phyloP scores from a whole-genome alignment of 306 rosid species.

The Argentina anserina region DNA sequence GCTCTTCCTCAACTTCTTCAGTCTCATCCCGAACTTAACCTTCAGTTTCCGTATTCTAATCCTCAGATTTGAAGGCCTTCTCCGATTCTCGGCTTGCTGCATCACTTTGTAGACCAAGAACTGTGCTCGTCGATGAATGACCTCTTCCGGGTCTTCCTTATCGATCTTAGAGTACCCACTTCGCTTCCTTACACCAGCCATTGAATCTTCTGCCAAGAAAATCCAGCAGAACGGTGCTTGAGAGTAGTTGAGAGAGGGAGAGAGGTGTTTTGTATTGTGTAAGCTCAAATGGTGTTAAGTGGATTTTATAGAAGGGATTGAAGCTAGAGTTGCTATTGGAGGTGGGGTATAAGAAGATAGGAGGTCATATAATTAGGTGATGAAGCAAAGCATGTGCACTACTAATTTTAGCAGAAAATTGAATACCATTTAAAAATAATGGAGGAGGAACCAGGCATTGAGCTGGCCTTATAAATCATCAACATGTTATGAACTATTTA shows the following conservation, averaged over 20 bases:
- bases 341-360: slow-evolving; percentile 30
- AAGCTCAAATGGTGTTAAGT: slow-evolving; percentile 15
- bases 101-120: slow-evolving; percentile 70
- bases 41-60: slow-evolving; percentile 64
- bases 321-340: slow-evolving; percentile 12
- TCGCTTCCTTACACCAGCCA: slow-evolving; percentile 30
- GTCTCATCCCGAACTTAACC: slow-evolving; percentile 67
- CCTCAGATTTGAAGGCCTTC: slow-evolving; percentile 43
- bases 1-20: slow-evolving; percentile 62
- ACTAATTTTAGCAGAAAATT: slow-evolving; percentile 15
- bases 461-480: slow-evolving; percentile 47
- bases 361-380: slow-evolving; percentile 49
- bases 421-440: slow-evolving; percentile 28
- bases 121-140: slow-evolving; percentile 59
- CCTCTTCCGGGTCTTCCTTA: slow-evolving; percentile 74
- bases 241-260: slow-evolving; percentile 1
- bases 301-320: slow-evolving; percentile 36
- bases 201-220: slow-evolving; percentile 20
- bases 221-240: background rate
- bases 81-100: slow-evolving; percentile 46
- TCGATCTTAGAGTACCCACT: slow-evolving; percentile 55
- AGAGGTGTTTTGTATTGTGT: slow-evolving; percentile 11
- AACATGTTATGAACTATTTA: slow-evolving; percentile 14
- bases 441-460: slow-evolving; percentile 32
- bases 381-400: slow-evolving; percentile 59